Evolutionary conservation across 2,329 filamentous ascomycete genomes (phyloP).

Genomic region (Helicocarpus griseus): DNA sequence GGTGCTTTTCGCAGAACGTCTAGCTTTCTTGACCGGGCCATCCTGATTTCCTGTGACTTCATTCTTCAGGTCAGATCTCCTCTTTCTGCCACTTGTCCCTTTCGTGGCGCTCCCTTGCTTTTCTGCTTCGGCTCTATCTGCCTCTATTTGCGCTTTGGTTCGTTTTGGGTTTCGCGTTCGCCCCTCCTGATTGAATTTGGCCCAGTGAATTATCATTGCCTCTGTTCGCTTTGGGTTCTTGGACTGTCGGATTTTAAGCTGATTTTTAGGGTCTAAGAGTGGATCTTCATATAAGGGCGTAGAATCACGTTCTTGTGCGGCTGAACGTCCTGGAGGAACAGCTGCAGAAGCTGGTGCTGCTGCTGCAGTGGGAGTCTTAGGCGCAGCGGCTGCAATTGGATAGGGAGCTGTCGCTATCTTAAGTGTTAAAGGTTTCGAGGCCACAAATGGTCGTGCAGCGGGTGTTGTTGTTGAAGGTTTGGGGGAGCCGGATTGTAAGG

Average conservation of each 20-base stretch:
- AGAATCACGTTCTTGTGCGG: conserved; percentile 11
- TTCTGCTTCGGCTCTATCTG: conserved; percentile 23
- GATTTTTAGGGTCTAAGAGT: conserved; percentile 14
- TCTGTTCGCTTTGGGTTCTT: conserved; percentile 37
- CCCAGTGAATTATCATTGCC: conserved; percentile 38
- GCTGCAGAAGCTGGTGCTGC: conserved; percentile 12
- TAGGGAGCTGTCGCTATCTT: not conserved
- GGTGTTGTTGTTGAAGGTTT: conserved; percentile 6
- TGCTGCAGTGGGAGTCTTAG: conserved; percentile 8
- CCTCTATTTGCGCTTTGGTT: conserved; percentile 35
- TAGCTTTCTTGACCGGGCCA: conserved; percentile 4
- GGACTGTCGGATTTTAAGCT: conserved; percentile 31
- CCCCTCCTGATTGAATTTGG: conserved; percentile 33
- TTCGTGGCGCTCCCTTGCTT: conserved; percentile 1
- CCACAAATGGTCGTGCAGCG: not conserved
- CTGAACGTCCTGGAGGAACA: conserved; percentile 10
- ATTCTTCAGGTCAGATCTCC: conserved; percentile 4
- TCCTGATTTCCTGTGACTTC: not conserved
- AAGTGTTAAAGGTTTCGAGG: conserved; percentile 7
- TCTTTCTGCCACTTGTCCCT: conserved; percentile 5
- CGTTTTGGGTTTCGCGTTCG: conserved; percentile 36
- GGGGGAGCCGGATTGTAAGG: conserved; percentile 16
- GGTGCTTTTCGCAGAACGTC: conserved; percentile 4
- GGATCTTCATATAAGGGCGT: conserved; percentile 14
- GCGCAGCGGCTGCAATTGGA: not conserved